Conservation (phyloP, 495 filamentous ascomycete species). For the Tuber calosporum region DNA sequence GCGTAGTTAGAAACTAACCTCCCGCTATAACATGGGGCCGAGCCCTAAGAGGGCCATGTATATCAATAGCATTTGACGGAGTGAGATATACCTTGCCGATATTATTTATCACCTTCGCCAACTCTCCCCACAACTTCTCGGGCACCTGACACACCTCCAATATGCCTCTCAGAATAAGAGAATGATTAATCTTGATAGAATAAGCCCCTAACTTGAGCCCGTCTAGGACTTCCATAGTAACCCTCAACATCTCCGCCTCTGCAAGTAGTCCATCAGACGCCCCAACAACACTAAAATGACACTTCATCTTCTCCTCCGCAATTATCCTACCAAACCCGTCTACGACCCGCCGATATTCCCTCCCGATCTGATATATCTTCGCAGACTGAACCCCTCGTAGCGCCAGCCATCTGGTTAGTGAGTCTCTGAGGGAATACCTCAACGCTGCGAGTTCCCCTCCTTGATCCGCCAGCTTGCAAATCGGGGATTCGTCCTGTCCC, state of each 20-base stretch:
- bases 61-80: background rate
- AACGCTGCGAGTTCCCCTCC: constrained; percentile 73
- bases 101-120: constrained; percentile 77
- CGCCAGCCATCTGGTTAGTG: constrained; percentile 72
- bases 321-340: constrained; percentile 54
- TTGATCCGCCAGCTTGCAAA: constrained; percentile 76
- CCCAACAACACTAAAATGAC: constrained; percentile 89
- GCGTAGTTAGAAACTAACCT: background rate
- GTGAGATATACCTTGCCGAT: constrained; percentile 52
- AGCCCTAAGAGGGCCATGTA: background rate
- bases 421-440: constrained; percentile 79
- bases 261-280: constrained; percentile 79
- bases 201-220: constrained; percentile 58
- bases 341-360: constrained; percentile 50
- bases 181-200: constrained; percentile 87
- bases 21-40: background rate
- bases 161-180: constrained; percentile 82
- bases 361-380: constrained; percentile 79
- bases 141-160: constrained; percentile 88
- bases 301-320: constrained; percentile 75
- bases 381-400: constrained; percentile 68
- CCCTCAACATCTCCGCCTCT: constrained; percentile 77
- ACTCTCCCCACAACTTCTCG: constrained; percentile 54
- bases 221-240: constrained; percentile 75
- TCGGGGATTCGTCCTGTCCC: constrained; percentile 27